phyloP scores from a whole-genome alignment of 148 eudicot genomes.

The Heliosperma pusillum region DNA sequence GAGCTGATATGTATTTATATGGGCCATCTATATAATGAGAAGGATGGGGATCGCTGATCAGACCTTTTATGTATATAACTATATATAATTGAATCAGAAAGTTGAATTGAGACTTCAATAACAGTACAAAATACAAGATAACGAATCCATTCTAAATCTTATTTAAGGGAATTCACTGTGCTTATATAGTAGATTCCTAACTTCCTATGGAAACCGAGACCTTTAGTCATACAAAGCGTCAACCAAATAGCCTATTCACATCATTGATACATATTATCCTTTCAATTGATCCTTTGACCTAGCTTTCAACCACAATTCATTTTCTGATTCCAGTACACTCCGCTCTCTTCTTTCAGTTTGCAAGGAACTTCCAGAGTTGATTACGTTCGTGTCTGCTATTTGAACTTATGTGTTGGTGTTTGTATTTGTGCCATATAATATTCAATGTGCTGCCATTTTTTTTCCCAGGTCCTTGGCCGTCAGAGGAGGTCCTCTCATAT shows the following conservation, averaged over 20 bases:
- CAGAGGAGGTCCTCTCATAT: conserved; percentile 86
- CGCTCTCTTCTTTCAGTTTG: not conserved
- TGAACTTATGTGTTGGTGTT: not conserved
- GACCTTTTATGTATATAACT: not conserved
- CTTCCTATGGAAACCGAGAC: not conserved
- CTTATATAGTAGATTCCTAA: no score
- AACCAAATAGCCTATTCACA: no score
- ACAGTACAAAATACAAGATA: no score
- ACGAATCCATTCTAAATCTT: no score
- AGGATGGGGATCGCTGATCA: not conserved
- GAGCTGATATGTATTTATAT: conserved; percentile 6
- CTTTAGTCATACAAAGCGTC: not conserved
- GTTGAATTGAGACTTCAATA: no score
- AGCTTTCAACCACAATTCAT: no score
- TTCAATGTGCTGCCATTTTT: conserved; percentile 12
- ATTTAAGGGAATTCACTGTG: no score
- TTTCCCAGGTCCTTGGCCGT: conserved; percentile 86
- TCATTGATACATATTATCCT: no score
- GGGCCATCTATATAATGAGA: not conserved
- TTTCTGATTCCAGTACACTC: not conserved
- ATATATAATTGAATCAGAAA: no score
- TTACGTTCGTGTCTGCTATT: not conserved
- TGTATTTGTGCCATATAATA: not conserved
- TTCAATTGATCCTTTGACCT: no score
- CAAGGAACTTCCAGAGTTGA: not conserved